Base-by-base conservation (phyloP, 2,329 filamentous ascomycete genomes). In the Cladosporium phlei region DNA sequence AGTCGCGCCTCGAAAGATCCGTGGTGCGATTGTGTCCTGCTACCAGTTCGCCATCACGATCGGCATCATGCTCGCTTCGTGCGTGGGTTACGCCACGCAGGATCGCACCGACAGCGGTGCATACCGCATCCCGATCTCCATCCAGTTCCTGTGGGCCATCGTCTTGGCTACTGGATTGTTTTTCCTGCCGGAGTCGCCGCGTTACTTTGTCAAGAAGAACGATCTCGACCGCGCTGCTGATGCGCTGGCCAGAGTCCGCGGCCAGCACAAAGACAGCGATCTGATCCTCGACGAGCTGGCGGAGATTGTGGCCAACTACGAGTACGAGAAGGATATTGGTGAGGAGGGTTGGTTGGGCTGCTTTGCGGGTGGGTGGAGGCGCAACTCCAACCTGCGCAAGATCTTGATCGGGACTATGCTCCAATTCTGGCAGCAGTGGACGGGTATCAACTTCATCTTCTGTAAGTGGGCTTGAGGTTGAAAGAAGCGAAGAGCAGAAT, bases 401-500 rank as follows among this genome's bases (percentile, higher is more conserved):
- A 63, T 71, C 29, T 59, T 72, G 47, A 68, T 75, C 33, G 72
- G 72, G 24, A 66, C 67, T 33, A 56, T 64, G 1, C 56, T 74
- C 6, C 72, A 75, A 49, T 72, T 73, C 67, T 69, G 73, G 61
- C 72, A 75, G 54, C 72, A 75, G 55, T 70, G 78, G 78, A 90
- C 87, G n/a, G 88, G 88, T 71, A 86, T 95, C 70, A 95, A 95
- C 77, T 94, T 93, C 71, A 88, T 94, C 73, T 93, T 66, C 56
- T 66, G 44, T 47, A 16, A 33, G 44, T 47, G n/a, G 8, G 4
- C 14, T 8, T 8, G 17, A 38, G n/a, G n/a, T n/a, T n/a, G n/a
- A n/a, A n/a, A n/a, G n/a, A n/a, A n/a, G n/a, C n/a, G n/a, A n/a
- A n/a, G n/a, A n/a, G n/a, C n/a, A n/a, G n/a, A n/a, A n/a, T n/a